Percentiles rank a stretch among this genome's conserved stretches.
Evolutionary conservation across 2,329 filamentous ascomycete genomes (phyloP).

Genomic region (Orbilia quercus): DNA sequence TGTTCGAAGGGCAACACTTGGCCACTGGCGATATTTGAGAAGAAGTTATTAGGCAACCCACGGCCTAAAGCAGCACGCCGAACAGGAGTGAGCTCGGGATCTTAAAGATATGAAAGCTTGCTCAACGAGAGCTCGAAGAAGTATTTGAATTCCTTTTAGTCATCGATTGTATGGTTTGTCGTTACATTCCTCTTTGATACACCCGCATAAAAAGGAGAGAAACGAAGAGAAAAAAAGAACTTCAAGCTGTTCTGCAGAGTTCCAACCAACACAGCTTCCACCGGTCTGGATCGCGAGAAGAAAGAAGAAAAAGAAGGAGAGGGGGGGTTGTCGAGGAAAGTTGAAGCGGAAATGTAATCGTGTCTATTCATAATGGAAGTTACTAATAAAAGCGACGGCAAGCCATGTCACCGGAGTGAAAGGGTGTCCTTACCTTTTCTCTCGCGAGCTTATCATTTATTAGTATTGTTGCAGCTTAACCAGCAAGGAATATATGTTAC

Average conservation of each 20-base stretch:
- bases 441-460: constrained; percentile 33
- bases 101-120: constrained; percentile 23
- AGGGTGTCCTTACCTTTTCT: constrained; percentile 37
- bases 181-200: constrained; percentile 49
- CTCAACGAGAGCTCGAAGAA: constrained; percentile 13
- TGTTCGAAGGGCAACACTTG: constrained; percentile 8
- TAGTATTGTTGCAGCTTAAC: background rate
- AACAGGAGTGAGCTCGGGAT: constrained; percentile 26
- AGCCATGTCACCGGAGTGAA: constrained; percentile 7
- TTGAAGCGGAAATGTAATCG: background rate
- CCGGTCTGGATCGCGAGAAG: background rate
- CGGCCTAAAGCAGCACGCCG: constrained; percentile 21
- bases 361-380: constrained; percentile 1
- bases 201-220: constrained; percentile 24
- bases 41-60: constrained; percentile 27
- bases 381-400: constrained; percentile 15
- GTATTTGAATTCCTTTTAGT: constrained; percentile 50
- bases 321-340: background rate
- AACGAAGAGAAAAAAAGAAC: background rate
- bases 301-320: background rate
- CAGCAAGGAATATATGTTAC: constrained; percentile 24
- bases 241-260: background rate
- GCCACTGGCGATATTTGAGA: constrained; percentile 1
- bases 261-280: constrained; percentile 4
- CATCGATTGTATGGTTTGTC: constrained; percentile 51